phyloP scores from a whole-genome alignment of 2,329 filamentous ascomycete species.

The Cladophialophora psammophila region DNA sequence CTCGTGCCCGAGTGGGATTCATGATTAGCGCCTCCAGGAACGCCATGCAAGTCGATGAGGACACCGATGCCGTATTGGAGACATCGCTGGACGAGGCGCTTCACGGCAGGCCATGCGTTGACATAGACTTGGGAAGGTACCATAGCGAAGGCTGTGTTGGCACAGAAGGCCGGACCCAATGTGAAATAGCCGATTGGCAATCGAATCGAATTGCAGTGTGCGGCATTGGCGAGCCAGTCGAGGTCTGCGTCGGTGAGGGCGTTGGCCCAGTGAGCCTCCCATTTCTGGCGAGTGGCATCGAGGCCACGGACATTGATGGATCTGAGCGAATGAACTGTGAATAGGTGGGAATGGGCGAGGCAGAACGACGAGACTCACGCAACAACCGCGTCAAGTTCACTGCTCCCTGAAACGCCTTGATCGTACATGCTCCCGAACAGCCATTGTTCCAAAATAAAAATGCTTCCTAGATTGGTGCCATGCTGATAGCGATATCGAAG shows the following conservation, averaged over 20 bases:
- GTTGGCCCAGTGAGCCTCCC: slow-evolving; percentile 62
- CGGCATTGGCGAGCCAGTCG: slow-evolving; percentile 60
- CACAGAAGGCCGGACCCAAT: slow-evolving; percentile 60
- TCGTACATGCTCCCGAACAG: slow-evolving; percentile 61
- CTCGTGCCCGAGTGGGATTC: slow-evolving; percentile 65
- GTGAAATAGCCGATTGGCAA: slow-evolving; percentile 68
- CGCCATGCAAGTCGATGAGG: slow-evolving; percentile 65
- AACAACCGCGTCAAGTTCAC: slow-evolving; percentile 62
- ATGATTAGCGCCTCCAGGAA: slow-evolving; percentile 65
- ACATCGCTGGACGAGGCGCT: slow-evolving; percentile 56
- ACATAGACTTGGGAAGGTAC: slow-evolving; percentile 58
- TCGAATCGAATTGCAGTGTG: slow-evolving; percentile 64
- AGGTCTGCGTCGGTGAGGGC: slow-evolving; percentile 61
- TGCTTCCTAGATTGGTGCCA: slow-evolving; percentile 65
- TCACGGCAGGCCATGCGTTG: slow-evolving; percentile 62
- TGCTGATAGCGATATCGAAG: slow-evolving; percentile 66
- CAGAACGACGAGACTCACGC: slow-evolving; percentile 41
- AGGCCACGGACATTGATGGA: slow-evolving; percentile 58
- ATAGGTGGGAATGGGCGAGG: background rate
- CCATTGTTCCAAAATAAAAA: slow-evolving; percentile 69
- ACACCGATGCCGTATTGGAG: slow-evolving; percentile 60
- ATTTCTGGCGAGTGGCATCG: slow-evolving; percentile 57
- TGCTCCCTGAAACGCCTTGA: slow-evolving; percentile 49
- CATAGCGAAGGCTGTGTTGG: slow-evolving; percentile 60
- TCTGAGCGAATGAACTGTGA: slow-evolving; percentile 32